Evolutionary conservation across 129 eudicot genomes (phyloP).

Genomic region (Escallonia rubra): DNA sequence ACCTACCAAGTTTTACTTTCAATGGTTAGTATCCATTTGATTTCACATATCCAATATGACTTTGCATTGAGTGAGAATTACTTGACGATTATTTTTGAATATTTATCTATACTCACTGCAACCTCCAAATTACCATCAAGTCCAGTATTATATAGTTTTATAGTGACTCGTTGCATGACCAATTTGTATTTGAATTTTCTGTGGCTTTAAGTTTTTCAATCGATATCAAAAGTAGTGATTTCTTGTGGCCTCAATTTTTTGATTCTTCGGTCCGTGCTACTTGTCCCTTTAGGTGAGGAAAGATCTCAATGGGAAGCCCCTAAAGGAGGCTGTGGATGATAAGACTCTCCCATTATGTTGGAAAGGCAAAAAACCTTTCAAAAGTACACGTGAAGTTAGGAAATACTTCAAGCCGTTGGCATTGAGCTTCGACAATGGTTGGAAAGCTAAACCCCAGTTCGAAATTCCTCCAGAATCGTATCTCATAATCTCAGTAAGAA

Average conservation of each 20-base stretch:
- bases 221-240: neutral
- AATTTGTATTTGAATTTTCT: neutral
- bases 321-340: slow-evolving; percentile 64
- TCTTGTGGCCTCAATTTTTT: no score
- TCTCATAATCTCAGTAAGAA: slow-evolving; percentile 74
- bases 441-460: slow-evolving; percentile 62
- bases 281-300: slow-evolving; percentile 40
- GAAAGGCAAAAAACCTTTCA: slow-evolving; percentile 77
- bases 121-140: no score
- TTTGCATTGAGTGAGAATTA: no score
- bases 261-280: neutral
- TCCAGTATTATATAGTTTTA: no score
- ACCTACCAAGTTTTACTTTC: slow-evolving; percentile 56
- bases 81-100: no score
- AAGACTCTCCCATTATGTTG: slow-evolving; percentile 88
- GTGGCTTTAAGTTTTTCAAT: no score
- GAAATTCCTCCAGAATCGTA: slow-evolving; percentile 86
- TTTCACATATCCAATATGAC: no score
- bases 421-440: slow-evolving; percentile 52
- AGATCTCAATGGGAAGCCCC: slow-evolving; percentile 60
- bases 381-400: slow-evolving; percentile 60
- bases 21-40: slow-evolving; percentile 33
- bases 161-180: no score
- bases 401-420: slow-evolving; percentile 76
- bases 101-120: no score